A percentile compares a stretch with the other conserved stretches of the same genome.
Conservation (phyloP, 169 alveolate species). For the Besnoitia besnoiti region DNA sequence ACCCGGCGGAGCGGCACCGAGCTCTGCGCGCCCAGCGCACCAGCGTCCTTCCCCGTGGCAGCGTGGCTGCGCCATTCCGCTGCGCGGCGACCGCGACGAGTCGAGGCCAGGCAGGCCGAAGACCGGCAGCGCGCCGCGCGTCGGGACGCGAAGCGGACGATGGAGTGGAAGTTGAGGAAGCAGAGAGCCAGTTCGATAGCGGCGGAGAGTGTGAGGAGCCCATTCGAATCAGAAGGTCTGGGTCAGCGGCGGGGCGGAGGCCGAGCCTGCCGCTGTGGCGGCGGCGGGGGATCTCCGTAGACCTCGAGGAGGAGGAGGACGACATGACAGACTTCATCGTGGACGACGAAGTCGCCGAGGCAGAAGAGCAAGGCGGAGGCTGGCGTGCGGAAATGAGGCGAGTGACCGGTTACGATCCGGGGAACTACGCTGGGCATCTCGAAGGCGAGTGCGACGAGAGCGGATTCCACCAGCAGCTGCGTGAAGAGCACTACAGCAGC, state of each 20-base stretch:
- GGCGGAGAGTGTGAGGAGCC: background rate
- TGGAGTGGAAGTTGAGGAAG: background rate
- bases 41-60: too few species aligned
- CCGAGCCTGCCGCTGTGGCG: background rate
- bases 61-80: too few species aligned
- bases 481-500: slow-evolving; percentile 37
- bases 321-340: background rate
- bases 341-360: background rate
- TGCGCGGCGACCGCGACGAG: too few species aligned
- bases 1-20: too few species aligned
- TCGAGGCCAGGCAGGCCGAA: too few species aligned
- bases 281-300: background rate
- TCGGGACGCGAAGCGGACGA: slow-evolving; percentile 20
- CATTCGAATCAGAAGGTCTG: too few species aligned
- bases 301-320: slow-evolving; percentile 41
- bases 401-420: slow-evolving; percentile 53
- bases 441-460: slow-evolving; percentile 51
- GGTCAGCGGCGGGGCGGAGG: too few species aligned
- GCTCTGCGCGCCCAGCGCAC: too few species aligned
- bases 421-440: slow-evolving; percentile 22
- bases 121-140: background rate
- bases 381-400: slow-evolving; percentile 54
- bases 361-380: background rate
- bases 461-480: slow-evolving; percentile 27
- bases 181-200: background rate